These are phyloP conservation scores for Beauveria rudraprayagi DNA, from an alignment of 2,329 filamentous ascomycete species.

Conservation along the genomic window DNA sequence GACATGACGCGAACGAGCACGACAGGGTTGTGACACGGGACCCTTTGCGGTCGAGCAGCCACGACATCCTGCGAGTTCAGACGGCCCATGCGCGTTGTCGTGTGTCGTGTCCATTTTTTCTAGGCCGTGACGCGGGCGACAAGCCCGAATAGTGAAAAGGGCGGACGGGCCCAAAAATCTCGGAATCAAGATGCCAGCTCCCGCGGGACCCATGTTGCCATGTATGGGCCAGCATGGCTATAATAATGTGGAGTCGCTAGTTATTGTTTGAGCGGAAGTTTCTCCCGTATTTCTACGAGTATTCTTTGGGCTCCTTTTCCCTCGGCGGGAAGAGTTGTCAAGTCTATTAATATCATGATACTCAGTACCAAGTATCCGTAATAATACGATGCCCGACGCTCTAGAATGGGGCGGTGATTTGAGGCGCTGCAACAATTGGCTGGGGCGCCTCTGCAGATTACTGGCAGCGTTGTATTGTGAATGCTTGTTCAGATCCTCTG, in stretches of 20 bases:
- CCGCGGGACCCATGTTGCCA: background rate
- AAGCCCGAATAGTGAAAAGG: background rate
- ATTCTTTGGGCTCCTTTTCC: background rate
- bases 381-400: background rate
- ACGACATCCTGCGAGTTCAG: background rate
- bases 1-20: background rate
- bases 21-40: background rate
- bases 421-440: background rate
- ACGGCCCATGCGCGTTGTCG: background rate
- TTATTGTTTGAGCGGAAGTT: background rate
- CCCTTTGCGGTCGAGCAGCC: background rate
- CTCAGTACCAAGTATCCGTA: too few species aligned
- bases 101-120: background rate
- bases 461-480: too few species aligned
- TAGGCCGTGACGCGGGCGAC: background rate
- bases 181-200: background rate
- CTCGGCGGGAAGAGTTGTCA: background rate
- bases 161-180: background rate
- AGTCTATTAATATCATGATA: background rate
- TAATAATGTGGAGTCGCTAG: background rate
- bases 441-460: background rate
- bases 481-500: background rate
- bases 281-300: background rate
- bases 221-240: too few species aligned
- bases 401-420: background rate